A percentile compares a stretch with the other conserved stretches of the same genome.
Conservation (phyloP, 2,329 filamentous ascomycete genomes). For the Aspergillus arachidicola region DNA sequence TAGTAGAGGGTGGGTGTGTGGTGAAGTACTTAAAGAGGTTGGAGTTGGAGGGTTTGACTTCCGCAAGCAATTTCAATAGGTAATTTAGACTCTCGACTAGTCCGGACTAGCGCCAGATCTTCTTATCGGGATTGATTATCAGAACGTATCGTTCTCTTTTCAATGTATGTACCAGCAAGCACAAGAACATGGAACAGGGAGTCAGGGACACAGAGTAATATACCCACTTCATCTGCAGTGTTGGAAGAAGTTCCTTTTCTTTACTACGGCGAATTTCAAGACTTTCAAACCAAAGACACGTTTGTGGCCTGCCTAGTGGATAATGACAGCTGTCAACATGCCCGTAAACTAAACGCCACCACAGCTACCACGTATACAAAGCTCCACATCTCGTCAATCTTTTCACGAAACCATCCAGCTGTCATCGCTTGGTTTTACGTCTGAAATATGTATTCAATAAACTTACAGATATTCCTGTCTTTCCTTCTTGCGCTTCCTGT, state of each 20-base stretch:
- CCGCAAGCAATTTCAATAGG: not conserved
- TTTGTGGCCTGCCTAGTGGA: not conserved
- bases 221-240: not conserved
- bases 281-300: not conserved
- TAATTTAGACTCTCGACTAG: not conserved
- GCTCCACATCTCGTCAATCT: not conserved
- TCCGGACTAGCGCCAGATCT: conserved; percentile 2
- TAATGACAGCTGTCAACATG: conserved; percentile 2
- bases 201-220: not conserved
- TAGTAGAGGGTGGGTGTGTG: not conserved
- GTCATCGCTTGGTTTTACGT: not conserved
- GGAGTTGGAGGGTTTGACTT: not conserved
- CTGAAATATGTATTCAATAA: not conserved
- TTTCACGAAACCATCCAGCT: not conserved
- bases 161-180: not conserved
- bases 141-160: too few species aligned
- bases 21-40: too few species aligned
- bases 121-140: not conserved
- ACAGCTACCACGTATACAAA: conserved; percentile 1
- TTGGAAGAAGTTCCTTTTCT: not conserved
- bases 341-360: not conserved
- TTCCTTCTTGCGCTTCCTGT: conserved; percentile 23
- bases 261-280: not conserved
- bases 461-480: conserved; percentile 20
- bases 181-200: not conserved